Evolutionary conservation across 768 basidiomycete species (phyloP), one percentile per base, ranked within the genome.

Genomic region (Hericium rajendrae): DNA sequence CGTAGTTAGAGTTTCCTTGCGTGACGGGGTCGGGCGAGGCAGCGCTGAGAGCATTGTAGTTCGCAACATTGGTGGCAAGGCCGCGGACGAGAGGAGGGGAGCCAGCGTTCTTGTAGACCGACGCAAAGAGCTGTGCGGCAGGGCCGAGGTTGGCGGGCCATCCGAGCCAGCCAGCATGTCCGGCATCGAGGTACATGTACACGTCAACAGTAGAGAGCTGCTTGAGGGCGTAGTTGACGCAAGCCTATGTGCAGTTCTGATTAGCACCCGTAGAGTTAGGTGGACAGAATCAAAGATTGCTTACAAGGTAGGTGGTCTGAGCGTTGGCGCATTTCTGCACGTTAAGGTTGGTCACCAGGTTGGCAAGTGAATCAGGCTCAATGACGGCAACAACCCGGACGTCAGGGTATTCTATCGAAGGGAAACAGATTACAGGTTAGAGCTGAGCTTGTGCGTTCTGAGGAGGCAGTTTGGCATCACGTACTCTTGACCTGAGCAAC

Each of bases 341-440:
- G 68, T 68, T 81, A 68, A 83, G 62, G 76, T 85, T 85, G 66
- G 83, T 85, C 64, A 85, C 83, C 64, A 86, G 65, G 73, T 85
- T 85, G 58, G 82, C 83, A 49, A 86, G 71, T 43, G 82, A 83
- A 68, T 85, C 84, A 59, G 84, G 83, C 68, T 85, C 83, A 55
- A 83, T 76, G 66, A 83, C 80, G 51, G 83, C 82, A 48, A 84
- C 76, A 60, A 85, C 78, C 54, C 80, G 78, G 61, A 83, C 81
- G 62, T 78, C 74, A 50, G 83, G 83, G 73, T 71, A 83, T 59
- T 75, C 78, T 55, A 63, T 55, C 53, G 51, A 52, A 2, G 26
- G 4, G 26, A 26, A 22, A 26, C 4, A 26, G 3, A 40, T 26
- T 26, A 26, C 2, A 26, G 26, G 4, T 26, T 4, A 3, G 4